Evolutionary conservation across 805 yeast species (phyloP), one percentile per base, ranked within the genome.

Genomic region (Candida rishiriensis): DNA sequence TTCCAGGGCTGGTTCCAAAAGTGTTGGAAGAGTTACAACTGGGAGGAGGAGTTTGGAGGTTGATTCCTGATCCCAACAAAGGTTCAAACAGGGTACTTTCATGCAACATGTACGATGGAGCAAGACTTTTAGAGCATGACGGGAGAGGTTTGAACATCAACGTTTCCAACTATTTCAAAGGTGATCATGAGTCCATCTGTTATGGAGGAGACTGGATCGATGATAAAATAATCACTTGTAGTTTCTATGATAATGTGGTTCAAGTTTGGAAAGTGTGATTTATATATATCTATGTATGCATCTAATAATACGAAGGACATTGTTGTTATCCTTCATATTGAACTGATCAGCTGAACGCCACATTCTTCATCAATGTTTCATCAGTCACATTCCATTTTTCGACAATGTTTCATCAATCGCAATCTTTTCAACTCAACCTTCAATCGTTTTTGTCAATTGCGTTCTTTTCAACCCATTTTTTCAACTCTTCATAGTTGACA

Each of bases 71-170:
- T n/a, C 70, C 78, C 15, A 43, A 51, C 0, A 52, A 57, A 3
- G 52, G 57, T 12, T 70, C 69, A 30, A 65, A 76, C 44, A 66
- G 77, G 35, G 72, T 91, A 0, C 65, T 91, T 40, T 80, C 83
- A 0, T 90, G 97, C 61, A 88, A 97, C 58, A 93, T 93, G 98
- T 91, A 91, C 58, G 89, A 88, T 52, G 99, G 99, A 14, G 96
- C 96, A 1, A 72, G 89, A 45, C 69, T 90, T 0, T 60, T 90
- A 1, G 60, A 61, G 12, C 57, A 72, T n/a, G 53, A 57, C 17
- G 57, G 52, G 3, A 47, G 49, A 5, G 66, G 58, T 10, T 44
- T 51, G 2, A 49, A 51, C 1, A 54, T 65, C 1, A 42, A 45
- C 9, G 62, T 76, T 42, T 57, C 62, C 3, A 67, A 69, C 21